phyloP scores from a whole-genome alignment of 352 stramenopile species.

The Globisporangium recalcitrans region DNA sequence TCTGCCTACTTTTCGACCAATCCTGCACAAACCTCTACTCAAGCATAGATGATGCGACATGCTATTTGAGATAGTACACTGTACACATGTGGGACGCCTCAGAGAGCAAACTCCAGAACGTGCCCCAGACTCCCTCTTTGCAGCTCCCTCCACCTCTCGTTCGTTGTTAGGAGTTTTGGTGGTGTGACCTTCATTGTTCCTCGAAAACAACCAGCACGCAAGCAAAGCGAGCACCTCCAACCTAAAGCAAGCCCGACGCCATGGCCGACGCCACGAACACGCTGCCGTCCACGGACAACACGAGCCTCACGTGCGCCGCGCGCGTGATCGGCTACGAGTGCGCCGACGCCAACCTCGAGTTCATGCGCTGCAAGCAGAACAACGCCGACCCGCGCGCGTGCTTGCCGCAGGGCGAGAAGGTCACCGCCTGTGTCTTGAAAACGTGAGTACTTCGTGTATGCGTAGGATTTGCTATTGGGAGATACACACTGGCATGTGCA shows the following conservation, averaged over 20 bases:
- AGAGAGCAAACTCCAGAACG: background rate
- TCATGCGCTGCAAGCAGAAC: constrained; percentile 84
- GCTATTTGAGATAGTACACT: background rate
- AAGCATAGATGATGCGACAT: background rate
- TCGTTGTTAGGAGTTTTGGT: constrained; percentile 13
- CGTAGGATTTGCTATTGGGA: background rate
- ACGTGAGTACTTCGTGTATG: constrained; percentile 42
- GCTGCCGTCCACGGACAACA: constrained; percentile 83
- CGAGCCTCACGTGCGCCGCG: constrained; percentile 80
- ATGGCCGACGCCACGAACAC: constrained; percentile 55
- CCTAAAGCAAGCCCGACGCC: background rate
- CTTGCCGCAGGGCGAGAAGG: constrained; percentile 82
- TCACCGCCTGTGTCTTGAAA: constrained; percentile 83
- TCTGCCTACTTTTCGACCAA: background rate
- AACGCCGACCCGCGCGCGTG: constrained; percentile 77
- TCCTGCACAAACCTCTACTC: background rate
- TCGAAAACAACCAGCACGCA: background rate
- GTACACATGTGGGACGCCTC: constrained; percentile 4
- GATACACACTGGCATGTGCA: background rate
- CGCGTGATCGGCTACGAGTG: constrained; percentile 81
- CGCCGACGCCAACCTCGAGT: constrained; percentile 76
- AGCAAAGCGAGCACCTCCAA: background rate
- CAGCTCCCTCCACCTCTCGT: constrained; percentile 11
- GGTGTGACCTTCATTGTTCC: background rate
- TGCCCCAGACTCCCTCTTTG: background rate